Percentiles rank a stretch among this genome's conserved stretches.
These are phyloP conservation scores for Ambrosia artemisiifolia DNA, from an alignment of 129 eudicot genomes.

Conservation along the genomic window DNA sequence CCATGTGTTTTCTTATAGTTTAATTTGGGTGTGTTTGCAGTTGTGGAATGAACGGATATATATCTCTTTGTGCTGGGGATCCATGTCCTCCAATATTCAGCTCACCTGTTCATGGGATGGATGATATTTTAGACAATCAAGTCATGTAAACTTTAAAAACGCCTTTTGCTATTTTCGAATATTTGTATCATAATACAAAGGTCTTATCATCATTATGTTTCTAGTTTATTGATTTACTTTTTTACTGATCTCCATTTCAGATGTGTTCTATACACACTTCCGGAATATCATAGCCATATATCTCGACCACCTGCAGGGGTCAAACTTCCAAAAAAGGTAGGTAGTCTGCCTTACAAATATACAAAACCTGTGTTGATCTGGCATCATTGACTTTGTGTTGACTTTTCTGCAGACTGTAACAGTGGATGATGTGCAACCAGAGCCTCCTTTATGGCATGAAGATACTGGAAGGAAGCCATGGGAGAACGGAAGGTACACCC, in stretches of 20 bases:
- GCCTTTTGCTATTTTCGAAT: background rate
- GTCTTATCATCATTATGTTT: background rate
- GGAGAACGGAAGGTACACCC: constrained; percentile 74
- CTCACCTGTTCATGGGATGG: constrained; percentile 80
- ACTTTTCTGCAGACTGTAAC: constrained; percentile 54
- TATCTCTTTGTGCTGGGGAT: constrained; percentile 83
- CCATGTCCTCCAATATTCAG: constrained; percentile 85
- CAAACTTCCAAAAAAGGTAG: constrained; percentile 73
- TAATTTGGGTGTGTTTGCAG: constrained; percentile 51
- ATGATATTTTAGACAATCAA: constrained; percentile 87
- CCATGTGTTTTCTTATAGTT: constrained; percentile 9
- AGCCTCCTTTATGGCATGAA: constrained; percentile 86
- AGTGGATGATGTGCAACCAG: constrained; percentile 68
- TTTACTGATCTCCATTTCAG: constrained; percentile 35
- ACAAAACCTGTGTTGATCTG: background rate
- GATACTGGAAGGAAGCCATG: constrained; percentile 64
- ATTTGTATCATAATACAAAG: background rate
- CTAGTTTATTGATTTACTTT: background rate
- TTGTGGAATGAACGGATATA: constrained; percentile 91
- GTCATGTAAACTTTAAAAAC: constrained; percentile 63
- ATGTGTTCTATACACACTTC: constrained; percentile 87
- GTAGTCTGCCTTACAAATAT: background rate
- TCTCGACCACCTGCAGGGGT: constrained; percentile 79
- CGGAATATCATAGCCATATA: constrained; percentile 67
- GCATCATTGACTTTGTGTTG: background rate